Percentiles rank a stretch among this genome's conserved stretches.
phyloP scores from a whole-genome alignment of 257 asterid species.

The Przewalskia tangutica region DNA sequence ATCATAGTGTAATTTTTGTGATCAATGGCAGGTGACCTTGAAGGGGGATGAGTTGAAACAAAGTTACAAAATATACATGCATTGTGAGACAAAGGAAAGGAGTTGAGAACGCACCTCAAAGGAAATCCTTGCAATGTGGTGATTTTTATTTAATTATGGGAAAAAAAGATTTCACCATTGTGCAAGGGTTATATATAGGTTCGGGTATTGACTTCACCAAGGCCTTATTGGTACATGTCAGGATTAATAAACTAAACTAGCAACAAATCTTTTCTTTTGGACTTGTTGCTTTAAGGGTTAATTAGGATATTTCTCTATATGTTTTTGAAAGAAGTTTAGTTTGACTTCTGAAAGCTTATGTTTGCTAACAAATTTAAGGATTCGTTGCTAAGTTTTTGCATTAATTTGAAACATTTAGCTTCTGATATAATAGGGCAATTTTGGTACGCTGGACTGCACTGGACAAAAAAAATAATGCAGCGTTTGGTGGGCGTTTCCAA shows the following conservation, averaged over 20 bases:
- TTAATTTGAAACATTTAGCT: neutral
- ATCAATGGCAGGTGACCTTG: neutral
- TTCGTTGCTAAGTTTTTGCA: too few relatives aligned
- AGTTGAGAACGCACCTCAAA: conserved; percentile 75
- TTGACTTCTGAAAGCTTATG: neutral
- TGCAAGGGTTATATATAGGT: conserved; percentile 40
- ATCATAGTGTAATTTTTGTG: neutral
- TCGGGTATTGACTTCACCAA: conserved; percentile 71
- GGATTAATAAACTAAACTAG: neutral
- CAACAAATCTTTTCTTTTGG: neutral
- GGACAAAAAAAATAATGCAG: too few relatives aligned
- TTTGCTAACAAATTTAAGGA: neutral
- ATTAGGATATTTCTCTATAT: neutral
- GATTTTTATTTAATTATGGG: neutral
- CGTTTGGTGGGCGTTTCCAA: too few relatives aligned
- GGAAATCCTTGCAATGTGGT: conserved; percentile 23
- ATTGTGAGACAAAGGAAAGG: conserved; percentile 20
- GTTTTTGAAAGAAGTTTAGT: neutral
- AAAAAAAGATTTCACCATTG: conserved; percentile 5
- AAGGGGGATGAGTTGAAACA: neutral
- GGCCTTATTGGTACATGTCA: neutral
- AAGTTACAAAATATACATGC: conserved; percentile 6
- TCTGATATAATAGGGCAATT: too few relatives aligned
- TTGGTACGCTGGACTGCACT: too few relatives aligned
- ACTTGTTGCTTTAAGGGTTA: neutral